These are phyloP conservation scores for Trichothecium roseum DNA, from an alignment of 2,329 filamentous ascomycete species.

Conservation along the genomic window DNA sequence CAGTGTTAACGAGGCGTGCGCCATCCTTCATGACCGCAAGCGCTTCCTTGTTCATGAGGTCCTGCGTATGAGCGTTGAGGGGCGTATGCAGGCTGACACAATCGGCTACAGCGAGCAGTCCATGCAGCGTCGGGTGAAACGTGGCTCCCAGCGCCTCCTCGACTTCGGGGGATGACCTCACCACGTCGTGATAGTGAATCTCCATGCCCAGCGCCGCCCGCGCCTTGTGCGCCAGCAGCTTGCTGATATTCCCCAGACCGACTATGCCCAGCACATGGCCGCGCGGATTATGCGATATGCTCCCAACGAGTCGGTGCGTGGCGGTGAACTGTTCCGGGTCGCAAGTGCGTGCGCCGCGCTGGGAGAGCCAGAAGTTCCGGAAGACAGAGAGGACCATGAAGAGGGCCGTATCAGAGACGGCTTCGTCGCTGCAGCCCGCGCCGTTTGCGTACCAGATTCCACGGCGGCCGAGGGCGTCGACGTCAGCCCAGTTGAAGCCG, in stretches of 20 bases:
- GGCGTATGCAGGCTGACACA: conserved; percentile 43
- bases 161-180: conserved; percentile 23
- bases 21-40: conserved; percentile 39
- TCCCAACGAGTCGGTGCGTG: conserved; percentile 42
- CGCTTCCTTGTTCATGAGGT: conserved; percentile 27
- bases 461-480: conserved; percentile 18
- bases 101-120: conserved; percentile 33
- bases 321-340: conserved; percentile 33
- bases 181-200: conserved; percentile 42
- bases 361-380: conserved; percentile 45
- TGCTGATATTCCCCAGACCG: conserved; percentile 47
- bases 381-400: conserved; percentile 49
- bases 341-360: conserved; percentile 36
- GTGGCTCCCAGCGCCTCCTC: conserved; percentile 32
- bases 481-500: conserved; percentile 55
- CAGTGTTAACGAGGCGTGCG: conserved; percentile 41
- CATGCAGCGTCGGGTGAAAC: conserved; percentile 31
- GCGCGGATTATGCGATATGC: conserved; percentile 44
- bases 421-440: conserved; percentile 48
- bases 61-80: conserved; percentile 30
- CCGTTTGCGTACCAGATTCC: conserved; percentile 53
- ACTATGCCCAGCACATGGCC: conserved; percentile 45
- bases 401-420: conserved; percentile 50
- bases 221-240: conserved; percentile 44
- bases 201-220: conserved; percentile 43